Evolutionary conservation across 108 stramenopile genomes (phyloP), one percentile per base, ranked within the genome.

Genomic region (Cyclostephanos tholiformis): DNA sequence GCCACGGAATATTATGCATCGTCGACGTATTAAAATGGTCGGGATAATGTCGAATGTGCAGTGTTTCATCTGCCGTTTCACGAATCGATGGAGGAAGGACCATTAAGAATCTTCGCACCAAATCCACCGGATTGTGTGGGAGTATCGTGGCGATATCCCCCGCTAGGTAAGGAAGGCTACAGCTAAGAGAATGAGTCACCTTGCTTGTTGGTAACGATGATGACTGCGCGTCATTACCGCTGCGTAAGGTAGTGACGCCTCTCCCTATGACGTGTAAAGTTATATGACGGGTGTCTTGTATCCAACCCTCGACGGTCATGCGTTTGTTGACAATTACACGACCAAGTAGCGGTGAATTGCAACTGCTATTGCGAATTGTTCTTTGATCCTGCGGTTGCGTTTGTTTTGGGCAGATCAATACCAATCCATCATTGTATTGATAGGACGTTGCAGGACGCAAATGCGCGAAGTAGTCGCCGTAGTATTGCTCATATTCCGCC

Each of bases 261-360:
- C 25, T 46, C 8, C 29, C 48, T 6, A 48, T 61, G 6, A 82
- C 71, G 14, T 65, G 71, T 30, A 94, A 77, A 44, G 72, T 71
- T 26, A 94, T 59, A 66, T 92, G 91, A 22, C 93, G 77, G 22
- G 91, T 91, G 58, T 95, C 85, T 72, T 95, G 93, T 35, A 85
- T 73, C 93, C 93, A 95, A 58, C 85, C 87, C 0, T 68, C 35
- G 17, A 82, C 65, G 22, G 89, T 95, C 19, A 95, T 84, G 32
- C 93, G 88, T 20, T 82, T 32, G 65, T 95, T 95, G 38, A 53
- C 67, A 20, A 55, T 65, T n/a, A 94, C 78, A 25, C 43, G 75
- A 7, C 80, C 89, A 4, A 83, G 11, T n/a, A 89, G 63, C 48
- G 90, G 72, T 27, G 74, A 20, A 43, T 66, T 57, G 11, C 11